These are phyloP conservation scores for Benincasa hispida DNA, from an alignment of 306 rosid species.

Conservation along the genomic window DNA sequence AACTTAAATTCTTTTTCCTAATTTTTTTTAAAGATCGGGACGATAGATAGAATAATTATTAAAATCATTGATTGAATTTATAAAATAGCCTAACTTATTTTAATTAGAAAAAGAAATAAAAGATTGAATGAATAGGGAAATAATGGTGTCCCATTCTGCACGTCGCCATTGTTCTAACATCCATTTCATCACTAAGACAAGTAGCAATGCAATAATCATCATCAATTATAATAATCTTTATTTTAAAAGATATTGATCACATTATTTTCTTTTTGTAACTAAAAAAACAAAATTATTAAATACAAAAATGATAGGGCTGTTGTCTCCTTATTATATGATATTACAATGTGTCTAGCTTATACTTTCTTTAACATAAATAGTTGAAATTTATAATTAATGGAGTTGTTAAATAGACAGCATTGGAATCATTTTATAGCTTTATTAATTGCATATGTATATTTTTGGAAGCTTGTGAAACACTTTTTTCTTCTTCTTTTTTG, in stretches of 20 bases:
- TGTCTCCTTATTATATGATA: neutral
- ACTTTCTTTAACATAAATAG: neutral
- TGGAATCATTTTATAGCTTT: neutral
- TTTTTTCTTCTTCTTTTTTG: too few relatives aligned
- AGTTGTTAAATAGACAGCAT: neutral
- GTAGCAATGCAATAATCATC: neutral
- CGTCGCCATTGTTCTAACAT: neutral
- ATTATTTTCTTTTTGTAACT: neutral
- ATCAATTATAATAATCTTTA: neutral
- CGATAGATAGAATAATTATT: neutral
- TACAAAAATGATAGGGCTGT: neutral
- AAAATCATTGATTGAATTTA: neutral
- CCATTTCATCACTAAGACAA: neutral
- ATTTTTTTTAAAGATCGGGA: too few relatives aligned
- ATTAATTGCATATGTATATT: neutral
- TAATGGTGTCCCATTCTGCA: constrained; percentile 11
- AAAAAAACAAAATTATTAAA: too few relatives aligned
- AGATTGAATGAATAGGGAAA: neutral
- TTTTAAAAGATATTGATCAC: neutral
- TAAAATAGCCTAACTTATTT: neutral
- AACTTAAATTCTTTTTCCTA: too few relatives aligned
- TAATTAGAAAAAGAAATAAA: neutral
- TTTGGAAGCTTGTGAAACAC: neutral
- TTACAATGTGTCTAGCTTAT: neutral
- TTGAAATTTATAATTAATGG: neutral